Conservation (phyloP, 2,329 filamentous ascomycete species). For the Pseudogymnoascus destructans region DNA sequence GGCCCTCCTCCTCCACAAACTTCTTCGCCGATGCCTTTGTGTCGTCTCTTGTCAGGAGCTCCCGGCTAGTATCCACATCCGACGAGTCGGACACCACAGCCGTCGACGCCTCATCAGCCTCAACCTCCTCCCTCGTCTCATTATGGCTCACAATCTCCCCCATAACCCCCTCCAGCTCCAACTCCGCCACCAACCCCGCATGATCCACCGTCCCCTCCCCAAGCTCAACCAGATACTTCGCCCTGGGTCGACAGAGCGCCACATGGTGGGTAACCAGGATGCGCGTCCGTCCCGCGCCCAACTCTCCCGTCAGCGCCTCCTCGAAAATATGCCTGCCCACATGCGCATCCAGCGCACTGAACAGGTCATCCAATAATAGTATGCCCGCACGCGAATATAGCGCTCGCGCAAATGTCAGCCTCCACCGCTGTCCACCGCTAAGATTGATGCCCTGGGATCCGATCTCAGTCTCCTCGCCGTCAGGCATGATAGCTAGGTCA, state of each 20-base stretch:
- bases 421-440: conserved; percentile 73
- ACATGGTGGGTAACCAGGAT: conserved; percentile 76
- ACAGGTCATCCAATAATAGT: conserved; percentile 70
- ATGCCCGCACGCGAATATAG: conserved; percentile 68
- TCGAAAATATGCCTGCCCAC: conserved; percentile 71
- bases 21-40: conserved; percentile 45
- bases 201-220: conserved; percentile 53
- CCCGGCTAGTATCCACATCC: conserved; percentile 33
- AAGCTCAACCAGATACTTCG: conserved; percentile 63
- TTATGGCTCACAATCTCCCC: conserved; percentile 45
- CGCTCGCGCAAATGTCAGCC: conserved; percentile 65
- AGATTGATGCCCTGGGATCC: conserved; percentile 77
- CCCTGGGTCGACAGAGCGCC: conserved; percentile 52
- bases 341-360: conserved; percentile 68
- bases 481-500: conserved; percentile 61
- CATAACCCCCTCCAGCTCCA: conserved; percentile 43
- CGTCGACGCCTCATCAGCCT: conserved; percentile 38
- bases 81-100: conserved; percentile 42
- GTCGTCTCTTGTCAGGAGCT: conserved; percentile 35
- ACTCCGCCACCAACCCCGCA: conserved; percentile 51
- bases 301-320: conserved; percentile 56
- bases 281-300: conserved; percentile 56
- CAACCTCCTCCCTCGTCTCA: conserved; percentile 32
- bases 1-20: conserved; percentile 64
- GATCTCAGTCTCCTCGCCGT: conserved; percentile 70